phyloP scores from a whole-genome alignment of 257 asterid species.

The Nicotiana benthamiana region DNA sequence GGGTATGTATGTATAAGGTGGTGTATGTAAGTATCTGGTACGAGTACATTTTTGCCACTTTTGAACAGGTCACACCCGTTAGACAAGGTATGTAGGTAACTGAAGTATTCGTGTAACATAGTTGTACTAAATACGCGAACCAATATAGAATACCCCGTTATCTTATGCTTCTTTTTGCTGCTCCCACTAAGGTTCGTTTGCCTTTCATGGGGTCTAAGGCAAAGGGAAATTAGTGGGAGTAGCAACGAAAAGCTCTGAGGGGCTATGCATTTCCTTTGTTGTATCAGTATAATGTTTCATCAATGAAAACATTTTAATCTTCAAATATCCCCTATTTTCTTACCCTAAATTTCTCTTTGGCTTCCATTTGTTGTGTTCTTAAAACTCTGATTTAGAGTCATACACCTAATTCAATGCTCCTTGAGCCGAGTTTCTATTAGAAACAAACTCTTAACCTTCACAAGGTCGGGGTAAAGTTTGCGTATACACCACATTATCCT shows the following conservation, averaged over 20 bases:
- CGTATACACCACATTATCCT: no score
- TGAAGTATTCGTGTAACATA: not conserved
- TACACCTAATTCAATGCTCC: no score
- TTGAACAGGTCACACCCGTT: not conserved
- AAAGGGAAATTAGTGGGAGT: slow-evolving; percentile 90
- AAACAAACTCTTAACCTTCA: no score
- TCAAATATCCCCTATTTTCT: not conserved
- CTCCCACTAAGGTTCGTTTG: slow-evolving; percentile 85
- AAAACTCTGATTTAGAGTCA: not conserved
- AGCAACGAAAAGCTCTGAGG: slow-evolving; percentile 98
- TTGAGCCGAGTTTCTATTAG: no score
- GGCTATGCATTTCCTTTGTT: slow-evolving; percentile 49
- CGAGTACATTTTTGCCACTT: not conserved
- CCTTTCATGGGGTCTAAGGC: slow-evolving; percentile 40
- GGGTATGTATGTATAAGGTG: not conserved
- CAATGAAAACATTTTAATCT: not conserved
- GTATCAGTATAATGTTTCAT: slow-evolving; percentile 8
- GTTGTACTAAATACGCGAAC: not conserved
- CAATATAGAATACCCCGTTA: slow-evolving; percentile 43
- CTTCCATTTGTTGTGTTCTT: not conserved
- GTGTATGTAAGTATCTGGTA: not conserved
- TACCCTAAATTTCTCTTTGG: not conserved
- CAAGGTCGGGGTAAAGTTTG: no score
- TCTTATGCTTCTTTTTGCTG: slow-evolving; percentile 95
- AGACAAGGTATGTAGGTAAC: not conserved